Evolutionary conservation across 768 basidiomycete genomes (phyloP).

Genomic region (Tulasnella calospora): DNA sequence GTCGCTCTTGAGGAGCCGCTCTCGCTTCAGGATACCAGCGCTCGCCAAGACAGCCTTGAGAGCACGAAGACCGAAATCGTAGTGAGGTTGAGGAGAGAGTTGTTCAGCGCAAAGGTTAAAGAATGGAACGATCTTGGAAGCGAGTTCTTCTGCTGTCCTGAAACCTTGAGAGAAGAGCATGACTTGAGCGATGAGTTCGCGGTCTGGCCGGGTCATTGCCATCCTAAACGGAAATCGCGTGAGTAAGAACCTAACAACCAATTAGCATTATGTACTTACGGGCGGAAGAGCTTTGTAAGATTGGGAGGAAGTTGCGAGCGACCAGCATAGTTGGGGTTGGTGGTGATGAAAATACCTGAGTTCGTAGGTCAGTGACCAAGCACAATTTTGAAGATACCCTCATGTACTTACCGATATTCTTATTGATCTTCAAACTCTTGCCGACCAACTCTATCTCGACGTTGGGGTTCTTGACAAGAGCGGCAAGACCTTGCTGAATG

Average conservation of each 20-base stretch:
- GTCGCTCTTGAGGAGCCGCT: slow-evolving; percentile 54
- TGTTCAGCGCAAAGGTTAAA: slow-evolving; percentile 99
- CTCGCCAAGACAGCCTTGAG: slow-evolving; percentile 94
- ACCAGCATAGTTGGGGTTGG: slow-evolving; percentile 97
- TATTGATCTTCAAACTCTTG: slow-evolving; percentile 86
- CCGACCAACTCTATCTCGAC: slow-evolving; percentile 94
- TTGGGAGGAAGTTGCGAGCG: slow-evolving; percentile 87
- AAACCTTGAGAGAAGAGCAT: slow-evolving; percentile 99
- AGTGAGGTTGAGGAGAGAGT: slow-evolving; percentile 93
- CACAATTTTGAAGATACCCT: background rate
- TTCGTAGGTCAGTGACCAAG: background rate
- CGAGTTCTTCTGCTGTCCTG: slow-evolving; percentile 94
- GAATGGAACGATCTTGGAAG: slow-evolving; percentile 97
- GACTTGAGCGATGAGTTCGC: slow-evolving; percentile 98
- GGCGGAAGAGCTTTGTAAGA: slow-evolving; percentile 87
- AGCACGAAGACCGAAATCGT: slow-evolving; percentile 97
- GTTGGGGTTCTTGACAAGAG: slow-evolving; percentile 74
- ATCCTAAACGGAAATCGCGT: slow-evolving; percentile 51
- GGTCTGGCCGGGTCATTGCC: slow-evolving; percentile 98
- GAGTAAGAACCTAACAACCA: background rate
- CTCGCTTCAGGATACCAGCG: slow-evolving; percentile 95
- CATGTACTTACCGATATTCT: slow-evolving; percentile 68
- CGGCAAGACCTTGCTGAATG: slow-evolving; percentile 92
- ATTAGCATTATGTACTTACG: slow-evolving; percentile 48
- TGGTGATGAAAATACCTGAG: slow-evolving; percentile 94